Percentiles rank a stretch among this genome's conserved stretches.
Evolutionary conservation across 1,284 basidiomycete genomes (phyloP).

Genomic region (Ceratobasidium sp.): DNA sequence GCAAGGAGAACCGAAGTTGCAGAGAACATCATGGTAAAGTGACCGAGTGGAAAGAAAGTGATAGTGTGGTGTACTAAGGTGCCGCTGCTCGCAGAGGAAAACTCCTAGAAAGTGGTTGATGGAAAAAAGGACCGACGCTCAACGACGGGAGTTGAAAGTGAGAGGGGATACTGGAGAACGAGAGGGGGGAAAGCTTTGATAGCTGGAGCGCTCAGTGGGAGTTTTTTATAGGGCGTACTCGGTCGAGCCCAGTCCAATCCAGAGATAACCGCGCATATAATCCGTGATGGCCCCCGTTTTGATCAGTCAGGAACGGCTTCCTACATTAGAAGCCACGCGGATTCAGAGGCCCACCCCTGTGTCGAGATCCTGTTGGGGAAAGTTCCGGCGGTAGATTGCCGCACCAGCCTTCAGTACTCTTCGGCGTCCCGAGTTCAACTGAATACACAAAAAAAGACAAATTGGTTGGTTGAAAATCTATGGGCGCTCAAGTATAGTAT

Average conservation of each 20-base stretch:
- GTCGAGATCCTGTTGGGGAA: background rate
- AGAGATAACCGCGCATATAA: background rate
- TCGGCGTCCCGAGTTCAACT: background rate
- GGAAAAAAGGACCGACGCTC: slow-evolving; percentile 29
- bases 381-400: background rate
- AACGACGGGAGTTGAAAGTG: slow-evolving; percentile 19
- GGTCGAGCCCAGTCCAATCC: background rate
- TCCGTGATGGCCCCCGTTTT: background rate
- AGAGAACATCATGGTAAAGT: slow-evolving; percentile 17
- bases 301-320: background rate
- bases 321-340: background rate
- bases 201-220: background rate
- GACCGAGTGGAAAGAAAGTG: background rate
- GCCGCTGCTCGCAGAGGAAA: slow-evolving; percentile 37
- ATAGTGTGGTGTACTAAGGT: too few species aligned
- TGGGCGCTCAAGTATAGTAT: background rate
- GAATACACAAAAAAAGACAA: background rate
- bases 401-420: background rate
- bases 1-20: slow-evolving; percentile 27
- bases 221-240: slow-evolving; percentile 3
- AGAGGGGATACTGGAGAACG: slow-evolving; percentile 9
- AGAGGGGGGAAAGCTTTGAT: background rate
- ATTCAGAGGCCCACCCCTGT: background rate
- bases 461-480: background rate
- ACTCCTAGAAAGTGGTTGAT: background rate